Percentiles rank a stretch among this genome's conserved stretches.
phyloP scores from a whole-genome alignment of 75 land plant species.

The Pinus tabuliformis region DNA sequence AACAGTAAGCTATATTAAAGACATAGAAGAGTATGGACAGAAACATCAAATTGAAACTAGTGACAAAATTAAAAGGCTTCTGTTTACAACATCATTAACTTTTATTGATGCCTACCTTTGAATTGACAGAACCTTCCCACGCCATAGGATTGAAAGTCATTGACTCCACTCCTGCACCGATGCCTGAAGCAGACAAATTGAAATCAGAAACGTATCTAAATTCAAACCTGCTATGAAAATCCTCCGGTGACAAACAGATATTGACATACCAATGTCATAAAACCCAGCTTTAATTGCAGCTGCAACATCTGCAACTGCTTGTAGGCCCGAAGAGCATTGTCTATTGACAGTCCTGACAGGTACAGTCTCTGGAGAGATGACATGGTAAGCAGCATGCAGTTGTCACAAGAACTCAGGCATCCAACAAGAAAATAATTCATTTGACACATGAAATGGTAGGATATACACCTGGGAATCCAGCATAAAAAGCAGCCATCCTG shows the following conservation, averaged over 20 bases:
- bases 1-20: not conserved
- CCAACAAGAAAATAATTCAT: not conserved
- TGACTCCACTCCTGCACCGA: conserved; percentile 94
- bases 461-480: conserved; percentile 87
- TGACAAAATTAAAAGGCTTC: conserved; percentile 22
- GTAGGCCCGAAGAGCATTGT: conserved; percentile 71
- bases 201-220: conserved; percentile 1
- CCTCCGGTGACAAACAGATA: not conserved
- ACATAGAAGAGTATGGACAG: not conserved
- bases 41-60: not conserved
- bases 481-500: conserved; percentile 96
- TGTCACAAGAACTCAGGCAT: not conserved
- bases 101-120: conserved; percentile 45
- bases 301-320: conserved; percentile 75
- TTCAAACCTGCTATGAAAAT: not conserved
- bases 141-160: conserved; percentile 80
- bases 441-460: not conserved
- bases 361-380: conserved; percentile 49
- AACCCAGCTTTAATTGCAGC: conserved; percentile 65
- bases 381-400: not conserved
- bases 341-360: conserved; percentile 66
- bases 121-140: conserved; percentile 80
- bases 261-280: conserved; percentile 59
- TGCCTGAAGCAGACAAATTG: conserved; percentile 40
- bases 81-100: conserved; percentile 18